phyloP scores from a whole-genome alignment of 2,329 filamentous ascomycete species.

The Diaporthe sp. region DNA sequence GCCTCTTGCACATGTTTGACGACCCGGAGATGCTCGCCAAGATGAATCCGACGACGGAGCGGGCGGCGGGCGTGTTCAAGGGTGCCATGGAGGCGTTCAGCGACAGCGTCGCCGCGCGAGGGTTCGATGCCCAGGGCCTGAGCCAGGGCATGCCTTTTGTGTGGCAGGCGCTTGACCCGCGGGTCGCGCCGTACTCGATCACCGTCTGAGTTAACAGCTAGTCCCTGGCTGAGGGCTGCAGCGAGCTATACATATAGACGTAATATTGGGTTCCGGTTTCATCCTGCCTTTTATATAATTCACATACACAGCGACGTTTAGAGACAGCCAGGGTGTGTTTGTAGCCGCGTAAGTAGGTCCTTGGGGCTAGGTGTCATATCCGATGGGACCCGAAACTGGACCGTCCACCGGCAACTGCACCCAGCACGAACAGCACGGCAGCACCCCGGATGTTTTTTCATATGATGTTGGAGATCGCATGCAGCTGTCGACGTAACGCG shows the following conservation, averaged over 20 bases:
- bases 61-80: slow-evolving; percentile 54
- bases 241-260: not conserved
- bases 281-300: not conserved
- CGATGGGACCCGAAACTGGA: not conserved
- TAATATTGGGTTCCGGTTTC: not conserved
- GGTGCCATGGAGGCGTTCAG: slow-evolving; percentile 56
- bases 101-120: slow-evolving; percentile 51
- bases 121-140: slow-evolving; percentile 59
- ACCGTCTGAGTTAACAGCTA: slow-evolving; percentile 27
- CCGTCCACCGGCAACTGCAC: not conserved
- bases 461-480: not conserved
- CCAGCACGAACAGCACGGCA: not conserved
- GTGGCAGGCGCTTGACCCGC: slow-evolving; percentile 49
- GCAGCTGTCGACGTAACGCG: not conserved
- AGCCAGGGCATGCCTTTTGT: slow-evolving; percentile 63
- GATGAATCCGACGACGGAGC: slow-evolving; percentile 50
- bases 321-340: not conserved
- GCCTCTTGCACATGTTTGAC: slow-evolving; percentile 58
- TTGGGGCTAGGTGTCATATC: not conserved
- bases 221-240: not conserved
- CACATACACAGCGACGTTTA: not conserved
- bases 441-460: too few relatives aligned
- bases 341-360: not conserved
- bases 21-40: slow-evolving; percentile 51
- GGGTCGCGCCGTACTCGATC: slow-evolving; percentile 43